These are phyloP conservation scores for Trametes gibbosa DNA, from an alignment of 768 basidiomycete genomes.

Conservation along the genomic window DNA sequence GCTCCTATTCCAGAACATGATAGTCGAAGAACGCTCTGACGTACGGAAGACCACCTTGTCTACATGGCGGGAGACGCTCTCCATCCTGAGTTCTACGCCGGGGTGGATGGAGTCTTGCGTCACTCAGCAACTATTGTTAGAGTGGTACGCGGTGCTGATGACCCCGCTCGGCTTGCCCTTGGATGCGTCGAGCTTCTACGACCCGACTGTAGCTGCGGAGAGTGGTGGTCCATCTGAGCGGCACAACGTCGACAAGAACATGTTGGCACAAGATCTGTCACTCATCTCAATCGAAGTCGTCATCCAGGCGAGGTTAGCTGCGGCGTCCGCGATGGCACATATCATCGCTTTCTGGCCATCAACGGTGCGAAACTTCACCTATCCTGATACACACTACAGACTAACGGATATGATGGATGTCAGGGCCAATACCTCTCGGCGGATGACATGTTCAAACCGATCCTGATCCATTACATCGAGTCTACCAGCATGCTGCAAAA, in stretches of 20 bases:
- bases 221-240: slow-evolving; percentile 51
- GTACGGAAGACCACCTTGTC: slow-evolving; percentile 70
- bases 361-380: slow-evolving; percentile 40
- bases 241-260: slow-evolving; percentile 96
- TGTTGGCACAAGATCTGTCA: slow-evolving; percentile 87
- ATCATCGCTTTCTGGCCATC: slow-evolving; percentile 67
- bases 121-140: slow-evolving; percentile 59
- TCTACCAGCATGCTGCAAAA: slow-evolving; percentile 92
- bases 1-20: slow-evolving; percentile 89
- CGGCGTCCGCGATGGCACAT: slow-evolving; percentile 73
- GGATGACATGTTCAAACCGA: slow-evolving; percentile 70
- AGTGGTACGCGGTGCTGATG: slow-evolving; percentile 89
- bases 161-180: slow-evolving; percentile 83
- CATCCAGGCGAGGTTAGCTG: slow-evolving; percentile 74
- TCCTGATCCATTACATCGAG: slow-evolving; percentile 75
- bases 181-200: slow-evolving; percentile 67
- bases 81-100: slow-evolving; percentile 45
- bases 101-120: slow-evolving; percentile 53
- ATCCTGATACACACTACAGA: not conserved
- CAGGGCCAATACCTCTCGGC: slow-evolving; percentile 35
- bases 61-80: slow-evolving; percentile 73
- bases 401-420: not conserved
- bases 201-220: slow-evolving; percentile 49
- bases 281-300: slow-evolving; percentile 75
- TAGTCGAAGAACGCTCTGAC: slow-evolving; percentile 87